Evolutionary conservation across 139 green algal genomes (phyloP), one percentile per base, ranked within the genome.

Genomic region (Trebouxia sp.): DNA sequence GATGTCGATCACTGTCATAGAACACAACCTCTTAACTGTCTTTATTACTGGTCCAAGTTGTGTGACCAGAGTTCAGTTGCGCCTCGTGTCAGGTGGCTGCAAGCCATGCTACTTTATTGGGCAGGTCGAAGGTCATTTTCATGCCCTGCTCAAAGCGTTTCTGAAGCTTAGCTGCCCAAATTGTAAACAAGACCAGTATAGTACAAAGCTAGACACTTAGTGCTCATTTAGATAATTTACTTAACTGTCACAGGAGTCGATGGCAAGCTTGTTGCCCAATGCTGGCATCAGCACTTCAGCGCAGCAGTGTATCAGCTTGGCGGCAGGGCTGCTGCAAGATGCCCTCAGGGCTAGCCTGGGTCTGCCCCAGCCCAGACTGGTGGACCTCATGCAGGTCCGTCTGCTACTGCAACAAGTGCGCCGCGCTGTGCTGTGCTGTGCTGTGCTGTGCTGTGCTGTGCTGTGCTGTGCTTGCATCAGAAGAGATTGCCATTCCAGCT

Each of bases 61-160:
- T n/a, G n/a, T n/a, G n/a, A n/a, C n/a, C n/a, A n/a, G n/a, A n/a
- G n/a, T n/a, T n/a, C n/a, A n/a, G n/a, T n/a, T n/a, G n/a, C n/a
- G n/a, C n/a, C n/a, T n/a, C n/a, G n/a, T n/a, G n/a, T n/a, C n/a
- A n/a, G n/a, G n/a, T n/a, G 65, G 12, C 75, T 72, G 45, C 51
- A 84, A 15, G 86, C 78, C 24, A 35, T 30, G 70, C 70, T 32
- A n/a, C n/a, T n/a, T n/a, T n/a, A n/a, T n/a, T n/a, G n/a, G n/a
- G n/a, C n/a, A n/a, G n/a, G n/a, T n/a, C n/a, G n/a, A n/a, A n/a
- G n/a, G n/a, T 26, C 47, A 53, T 2, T 53, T 17, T 53, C 47
- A 53, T 53, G 47, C 47, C 2, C 2, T 53, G 47, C 20, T 14
- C 47, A 53, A 6, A 53, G 47, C 4, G 47, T 26, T n/a, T n/a